Evolutionary conservation across 495 filamentous ascomycete species (phyloP), one percentile per base, ranked within the genome.

Genomic region (Neurospora sp.): DNA sequence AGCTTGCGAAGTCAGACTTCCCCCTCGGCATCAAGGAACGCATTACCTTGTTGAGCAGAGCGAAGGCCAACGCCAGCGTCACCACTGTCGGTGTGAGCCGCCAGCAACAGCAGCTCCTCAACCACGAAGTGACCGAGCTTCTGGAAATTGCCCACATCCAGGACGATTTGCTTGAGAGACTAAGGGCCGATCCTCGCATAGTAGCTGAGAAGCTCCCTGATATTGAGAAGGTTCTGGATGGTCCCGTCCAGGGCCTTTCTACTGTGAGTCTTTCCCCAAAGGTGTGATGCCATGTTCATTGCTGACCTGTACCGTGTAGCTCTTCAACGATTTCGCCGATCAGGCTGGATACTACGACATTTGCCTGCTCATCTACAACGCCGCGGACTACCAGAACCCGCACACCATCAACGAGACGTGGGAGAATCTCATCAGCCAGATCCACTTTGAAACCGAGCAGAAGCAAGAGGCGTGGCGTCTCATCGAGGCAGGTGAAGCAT

Each of bases 81-180:
- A 86, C 89, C 76, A 91, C 90, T 27, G 83, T 85, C 18, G 93
- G 93, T 41, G 83, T 94, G 75, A 86, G 89, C 72, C 88, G 93
- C 38, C 92, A 93, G 76, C 85, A 88, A 48, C 90, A 93, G 72
- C 93, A 96, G 77, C 84, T 91, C 37, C 86, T 98, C 38, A 85
- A 93, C 40, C 91, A 95, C 73, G 90, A 94, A 71, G 89, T 97
- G 31, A 90, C 91, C 9, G 94, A 94, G 76, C 86, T 97, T 11
- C 89, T 99, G 38, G 96, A 98, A 76, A 88, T 98, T 39, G 95
- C 95, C 23, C 94, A 94, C 76, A 93, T 99, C 74, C 96, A 99
- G 81, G 93, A 97, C 77, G 96, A 98, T 76, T 80, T 98, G 38
- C 83, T 98, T 69, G 92, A 94, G 82, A 86, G 92, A 54, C 80